These are phyloP conservation scores for Cyphellophora europaea DNA, from an alignment of 2,329 filamentous ascomycete species.

Conservation along the genomic window DNA sequence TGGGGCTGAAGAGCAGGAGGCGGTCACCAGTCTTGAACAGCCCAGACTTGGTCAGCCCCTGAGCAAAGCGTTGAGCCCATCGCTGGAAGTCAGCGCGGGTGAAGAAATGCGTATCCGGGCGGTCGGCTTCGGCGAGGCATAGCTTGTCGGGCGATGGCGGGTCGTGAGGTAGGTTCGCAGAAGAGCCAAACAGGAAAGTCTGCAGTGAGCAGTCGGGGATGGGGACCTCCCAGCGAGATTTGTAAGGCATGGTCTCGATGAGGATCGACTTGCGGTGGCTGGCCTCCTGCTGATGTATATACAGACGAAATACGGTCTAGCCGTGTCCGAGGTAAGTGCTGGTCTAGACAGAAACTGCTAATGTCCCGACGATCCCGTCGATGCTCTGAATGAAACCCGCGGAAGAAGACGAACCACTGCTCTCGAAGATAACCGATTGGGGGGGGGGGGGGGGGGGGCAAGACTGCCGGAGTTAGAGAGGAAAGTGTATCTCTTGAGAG, in stretches of 20 bases:
- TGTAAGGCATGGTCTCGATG: slow-evolving; percentile 43
- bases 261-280: too few relatives aligned
- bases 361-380: too few relatives aligned
- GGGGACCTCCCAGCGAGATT: slow-evolving; percentile 32
- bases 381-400: too few relatives aligned
- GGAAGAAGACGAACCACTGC: too few relatives aligned
- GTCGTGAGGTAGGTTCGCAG: slow-evolving; percentile 20
- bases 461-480: too few relatives aligned
- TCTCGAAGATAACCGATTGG: too few relatives aligned
- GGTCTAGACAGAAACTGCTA: too few relatives aligned
- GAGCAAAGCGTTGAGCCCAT: slow-evolving; percentile 58
- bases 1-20: slow-evolving; percentile 61
- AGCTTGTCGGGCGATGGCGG: slow-evolving; percentile 25
- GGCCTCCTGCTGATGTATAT: too few relatives aligned
- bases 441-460: too few relatives aligned
- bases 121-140: slow-evolving; percentile 50
- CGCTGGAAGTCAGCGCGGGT: slow-evolving; percentile 52
- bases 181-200: slow-evolving; percentile 36
- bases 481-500: too few relatives aligned
- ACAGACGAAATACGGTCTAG: too few relatives aligned
- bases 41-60: slow-evolving; percentile 52
- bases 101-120: slow-evolving; percentile 54
- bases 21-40: slow-evolving; percentile 53
- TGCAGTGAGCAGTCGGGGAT: slow-evolving; percentile 34
- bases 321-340: too few relatives aligned